phyloP scores from a whole-genome alignment of 345 rosid genomes.

The Noccaea caerulescens region DNA sequence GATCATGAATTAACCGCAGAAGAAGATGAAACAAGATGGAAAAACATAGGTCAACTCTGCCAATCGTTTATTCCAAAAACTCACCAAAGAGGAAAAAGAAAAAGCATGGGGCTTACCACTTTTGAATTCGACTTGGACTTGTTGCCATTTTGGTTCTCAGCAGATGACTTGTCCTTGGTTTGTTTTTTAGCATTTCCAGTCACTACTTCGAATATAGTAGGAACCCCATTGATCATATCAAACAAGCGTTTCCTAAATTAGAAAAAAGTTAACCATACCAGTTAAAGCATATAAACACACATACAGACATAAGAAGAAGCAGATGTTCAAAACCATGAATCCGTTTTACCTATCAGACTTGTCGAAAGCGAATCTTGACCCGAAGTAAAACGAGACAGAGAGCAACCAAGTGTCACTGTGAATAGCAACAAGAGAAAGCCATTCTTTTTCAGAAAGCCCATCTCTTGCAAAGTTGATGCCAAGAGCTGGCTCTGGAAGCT shows the following conservation, averaged over 20 bases:
- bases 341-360: conserved; percentile 61
- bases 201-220: conserved; percentile 76
- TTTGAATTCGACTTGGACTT: conserved; percentile 64
- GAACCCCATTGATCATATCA: conserved; percentile 70
- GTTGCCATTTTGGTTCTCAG: conserved; percentile 61
- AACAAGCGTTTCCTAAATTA: conserved; percentile 69
- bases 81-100: not conserved
- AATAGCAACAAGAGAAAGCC: conserved; percentile 82
- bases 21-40: not conserved
- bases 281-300: not conserved
- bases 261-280: conserved; percentile 2
- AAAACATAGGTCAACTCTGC: not conserved
- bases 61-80: not conserved
- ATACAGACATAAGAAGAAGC: not conserved
- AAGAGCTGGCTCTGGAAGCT: conserved; percentile 87
- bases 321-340: not conserved
- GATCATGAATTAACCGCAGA: not conserved
- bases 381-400: conserved; percentile 81
- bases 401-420: conserved; percentile 86
- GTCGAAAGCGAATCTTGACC: conserved; percentile 70
- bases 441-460: conserved; percentile 79
- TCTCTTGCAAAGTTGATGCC: conserved; percentile 90
- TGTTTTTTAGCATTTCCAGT: conserved; percentile 56
- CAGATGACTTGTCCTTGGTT: conserved; percentile 56
- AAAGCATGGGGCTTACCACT: conserved; percentile 43